Conservation (phyloP, 257 asterid species). For the Voacanga thouarsii region DNA sequence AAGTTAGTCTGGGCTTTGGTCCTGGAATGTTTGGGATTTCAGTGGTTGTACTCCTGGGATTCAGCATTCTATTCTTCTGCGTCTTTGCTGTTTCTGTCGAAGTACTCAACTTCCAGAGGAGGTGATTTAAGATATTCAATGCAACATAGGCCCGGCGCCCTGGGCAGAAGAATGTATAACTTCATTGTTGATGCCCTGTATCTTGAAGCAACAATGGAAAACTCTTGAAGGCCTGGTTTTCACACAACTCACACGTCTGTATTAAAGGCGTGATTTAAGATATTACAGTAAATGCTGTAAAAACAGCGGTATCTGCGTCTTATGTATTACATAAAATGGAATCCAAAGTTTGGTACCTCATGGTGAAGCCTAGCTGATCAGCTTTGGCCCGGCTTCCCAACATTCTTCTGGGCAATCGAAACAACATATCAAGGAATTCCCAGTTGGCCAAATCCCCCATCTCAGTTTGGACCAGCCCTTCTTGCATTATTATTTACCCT, state of each 20-base stretch:
- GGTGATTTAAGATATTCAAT: constrained; percentile 27
- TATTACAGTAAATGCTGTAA: no score
- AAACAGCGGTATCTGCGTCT: not conserved
- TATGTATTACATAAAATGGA: constrained; percentile 24
- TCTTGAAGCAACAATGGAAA: not conserved
- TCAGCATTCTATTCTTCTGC: constrained; percentile 47
- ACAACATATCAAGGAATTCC: constrained; percentile 59
- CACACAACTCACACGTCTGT: not conserved
- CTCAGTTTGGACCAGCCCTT: constrained; percentile 49
- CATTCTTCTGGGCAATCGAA: constrained; percentile 62
- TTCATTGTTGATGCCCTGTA: not conserved
- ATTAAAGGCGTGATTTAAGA: no score
- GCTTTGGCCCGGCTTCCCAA: constrained; percentile 52
- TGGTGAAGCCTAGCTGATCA: constrained; percentile 56
- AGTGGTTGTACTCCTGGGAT: constrained; percentile 42
- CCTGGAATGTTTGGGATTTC: constrained; percentile 55
- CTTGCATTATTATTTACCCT: constrained; percentile 46
- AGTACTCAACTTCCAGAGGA: constrained; percentile 64
- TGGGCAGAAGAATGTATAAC: not conserved
- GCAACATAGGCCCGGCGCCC: not conserved
- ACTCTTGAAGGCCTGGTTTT: not conserved
- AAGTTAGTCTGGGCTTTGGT: constrained; percentile 46
- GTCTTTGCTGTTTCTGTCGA: constrained; percentile 64
- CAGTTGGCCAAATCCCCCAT: constrained; percentile 76
- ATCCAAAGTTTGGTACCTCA: constrained; percentile 55